Evolutionary conservation across 345 rosid genomes (phyloP), one percentile per base, ranked within the genome.

Genomic region (Microcos paniculata): DNA sequence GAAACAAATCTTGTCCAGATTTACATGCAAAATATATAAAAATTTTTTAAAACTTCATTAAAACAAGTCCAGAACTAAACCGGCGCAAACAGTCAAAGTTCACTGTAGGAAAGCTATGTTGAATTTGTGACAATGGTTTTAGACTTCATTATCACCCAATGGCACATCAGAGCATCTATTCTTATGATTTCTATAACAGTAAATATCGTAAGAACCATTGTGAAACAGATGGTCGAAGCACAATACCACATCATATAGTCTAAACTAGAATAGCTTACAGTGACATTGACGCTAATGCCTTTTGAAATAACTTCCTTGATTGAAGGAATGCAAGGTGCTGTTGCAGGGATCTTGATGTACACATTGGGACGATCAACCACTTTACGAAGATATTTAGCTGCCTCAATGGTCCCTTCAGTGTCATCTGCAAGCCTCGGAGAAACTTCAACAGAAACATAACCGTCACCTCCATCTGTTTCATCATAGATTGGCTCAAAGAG

Each of bases 371-470:
- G 89, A 80, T 85, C 61, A 30, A 95, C 99, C 73, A 91, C 94
- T 82, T 92, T 90, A 76, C 86, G 92, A 85, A 96, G 97, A 86
- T 77, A 93, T 73, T 91, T 93, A 74, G 98, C 91, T 61, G 98
- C 97, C 81, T 88, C 98, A 73, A 92, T 88, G 55, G 99, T 96
- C 43, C 94, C 98, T 0, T 84, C 30, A 52, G 98, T 91, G 70
- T 96, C 98, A 76, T 94, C 94, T 43, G 99, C 98, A 69, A 96
- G 97, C 73, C 89, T 86, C 28, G 98, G 99, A 62, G 98, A 96
- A 79, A 96, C 99, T 89, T 96, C 97, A 15, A 96, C 99, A 19
- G 98, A 93, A 75, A 96, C 98, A 77, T 96, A 93, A 62, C 99
- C 99, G 83, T 96, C 99, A 13, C 82, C 97, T 69, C 87, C 97